Percentiles rank a stretch among this genome's conserved stretches.
Conservation (phyloP, 768 basidiomycete species). For the Hebeloma cylindrosporum region DNA sequence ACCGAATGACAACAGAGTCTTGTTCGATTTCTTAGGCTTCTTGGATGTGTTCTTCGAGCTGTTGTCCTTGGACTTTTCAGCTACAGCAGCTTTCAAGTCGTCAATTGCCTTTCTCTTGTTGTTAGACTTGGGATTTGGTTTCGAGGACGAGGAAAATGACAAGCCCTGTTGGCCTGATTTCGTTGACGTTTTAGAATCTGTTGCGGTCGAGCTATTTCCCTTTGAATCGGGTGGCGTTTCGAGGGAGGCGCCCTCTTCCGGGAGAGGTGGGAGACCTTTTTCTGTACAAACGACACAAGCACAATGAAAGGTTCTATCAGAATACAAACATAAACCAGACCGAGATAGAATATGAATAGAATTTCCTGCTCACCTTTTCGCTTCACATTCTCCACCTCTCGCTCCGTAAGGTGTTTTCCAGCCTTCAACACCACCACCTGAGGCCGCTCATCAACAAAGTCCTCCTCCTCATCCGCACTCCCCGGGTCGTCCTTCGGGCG, state of each 20-base stretch:
- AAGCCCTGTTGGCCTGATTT: constrained; percentile 29
- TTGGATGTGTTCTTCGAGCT: constrained; percentile 35
- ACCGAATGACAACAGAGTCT: constrained; percentile 55
- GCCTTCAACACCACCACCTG: constrained; percentile 87
- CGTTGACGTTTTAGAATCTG: constrained; percentile 21
- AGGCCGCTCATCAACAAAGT: constrained; percentile 75
- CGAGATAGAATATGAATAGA: not conserved
- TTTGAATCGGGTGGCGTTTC: constrained; percentile 22
- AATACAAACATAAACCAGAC: constrained; percentile 1
- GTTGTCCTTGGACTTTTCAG: constrained; percentile 24
- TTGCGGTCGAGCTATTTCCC: constrained; percentile 11
- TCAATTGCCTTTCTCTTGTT: too few relatives aligned
- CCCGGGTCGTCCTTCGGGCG: constrained; percentile 68
- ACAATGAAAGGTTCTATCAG: too few relatives aligned
- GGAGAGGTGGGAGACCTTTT: constrained; percentile 59
- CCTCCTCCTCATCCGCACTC: constrained; percentile 63
- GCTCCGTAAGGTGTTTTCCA: constrained; percentile 81
- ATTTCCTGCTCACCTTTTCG: constrained; percentile 56
- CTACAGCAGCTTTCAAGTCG: too few relatives aligned
- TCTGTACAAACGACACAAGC: constrained; percentile 37
- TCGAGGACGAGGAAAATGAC: constrained; percentile 47
- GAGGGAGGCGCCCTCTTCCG: constrained; percentile 29
- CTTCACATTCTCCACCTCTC: constrained; percentile 76
- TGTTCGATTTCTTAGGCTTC: constrained; percentile 54
- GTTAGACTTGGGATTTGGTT: constrained; percentile 29